These are phyloP conservation scores for Beauveria rudraprayagi DNA, from an alignment of 2,329 filamentous ascomycete genomes.

Conservation along the genomic window DNA sequence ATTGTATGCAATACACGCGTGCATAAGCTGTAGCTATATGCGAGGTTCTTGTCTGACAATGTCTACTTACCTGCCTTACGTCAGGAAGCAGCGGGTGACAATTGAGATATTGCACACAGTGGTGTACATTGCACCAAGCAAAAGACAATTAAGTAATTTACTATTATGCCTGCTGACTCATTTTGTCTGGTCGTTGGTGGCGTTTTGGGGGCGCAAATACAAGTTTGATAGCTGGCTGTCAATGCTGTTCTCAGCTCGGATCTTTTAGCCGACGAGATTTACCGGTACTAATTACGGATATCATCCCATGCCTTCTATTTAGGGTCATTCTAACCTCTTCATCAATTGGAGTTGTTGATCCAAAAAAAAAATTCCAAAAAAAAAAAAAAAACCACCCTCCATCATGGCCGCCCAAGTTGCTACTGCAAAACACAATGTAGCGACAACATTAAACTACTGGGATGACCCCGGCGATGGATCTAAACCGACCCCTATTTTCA, in stretches of 20 bases:
- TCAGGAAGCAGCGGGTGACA: too few relatives aligned
- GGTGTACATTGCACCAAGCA: too few relatives aligned
- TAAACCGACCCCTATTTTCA: constrained; percentile 29
- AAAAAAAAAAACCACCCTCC: neutral
- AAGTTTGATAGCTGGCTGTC: neutral
- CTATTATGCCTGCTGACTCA: neutral
- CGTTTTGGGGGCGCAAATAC: neutral
- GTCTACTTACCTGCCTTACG: too few relatives aligned
- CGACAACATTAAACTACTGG: constrained; percentile 31
- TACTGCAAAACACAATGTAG: constrained; percentile 21
- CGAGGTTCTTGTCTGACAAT: too few relatives aligned
- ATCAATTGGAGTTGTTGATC: neutral
- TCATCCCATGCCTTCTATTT: neutral
- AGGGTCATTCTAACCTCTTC: neutral
- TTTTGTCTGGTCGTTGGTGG: neutral
- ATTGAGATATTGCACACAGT: too few relatives aligned
- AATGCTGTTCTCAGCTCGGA: neutral
- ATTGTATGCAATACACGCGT: too few relatives aligned
- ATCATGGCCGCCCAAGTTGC: neutral
- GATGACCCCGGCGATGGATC: constrained; percentile 34
- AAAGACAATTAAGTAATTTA: too few relatives aligned
- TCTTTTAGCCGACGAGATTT: neutral
- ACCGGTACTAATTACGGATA: neutral
- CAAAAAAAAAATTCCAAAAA: neutral
- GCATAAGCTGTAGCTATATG: too few relatives aligned